A percentile compares a stretch with the other conserved stretches of the same genome.
Evolutionary conservation across 2,329 filamentous ascomycete species (phyloP).

Genomic region (Pseudopithomyces chartarum): DNA sequence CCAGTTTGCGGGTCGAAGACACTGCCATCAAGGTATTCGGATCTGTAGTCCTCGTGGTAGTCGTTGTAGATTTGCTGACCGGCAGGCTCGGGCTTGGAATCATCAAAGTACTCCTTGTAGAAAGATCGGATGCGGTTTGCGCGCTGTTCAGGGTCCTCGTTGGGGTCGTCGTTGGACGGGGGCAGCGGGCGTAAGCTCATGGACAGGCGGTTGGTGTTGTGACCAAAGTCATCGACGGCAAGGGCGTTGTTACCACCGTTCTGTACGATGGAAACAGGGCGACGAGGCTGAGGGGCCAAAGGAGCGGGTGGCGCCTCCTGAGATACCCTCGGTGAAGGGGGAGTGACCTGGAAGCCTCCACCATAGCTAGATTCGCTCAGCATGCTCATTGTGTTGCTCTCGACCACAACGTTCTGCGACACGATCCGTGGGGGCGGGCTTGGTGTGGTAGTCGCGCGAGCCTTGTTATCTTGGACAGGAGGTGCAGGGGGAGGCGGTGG

Average conservation of each 20-base stretch:
- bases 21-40: slow-evolving; percentile 68
- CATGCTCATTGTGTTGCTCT: slow-evolving; percentile 44
- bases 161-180: slow-evolving; percentile 68
- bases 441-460: slow-evolving; percentile 26
- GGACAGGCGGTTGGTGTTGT: slow-evolving; percentile 57
- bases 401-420: slow-evolving; percentile 43
- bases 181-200: slow-evolving; percentile 81
- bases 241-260: slow-evolving; percentile 23
- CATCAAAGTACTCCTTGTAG: slow-evolving; percentile 99
- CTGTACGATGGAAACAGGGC: slow-evolving; percentile 16
- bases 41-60: slow-evolving; percentile 79
- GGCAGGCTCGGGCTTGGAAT: slow-evolving; percentile 61
- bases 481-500: slow-evolving; percentile 21
- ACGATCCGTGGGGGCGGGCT: slow-evolving; percentile 34
- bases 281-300: slow-evolving; percentile 35
- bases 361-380: slow-evolving; percentile 61
- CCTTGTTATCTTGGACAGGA: slow-evolving; percentile 29
- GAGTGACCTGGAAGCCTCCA: slow-evolving; percentile 57
- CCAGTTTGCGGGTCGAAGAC: slow-evolving; percentile 63
- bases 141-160: slow-evolving; percentile 89
- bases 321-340: slow-evolving; percentile 44
- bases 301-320: slow-evolving; percentile 21
- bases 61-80: slow-evolving; percentile 46
- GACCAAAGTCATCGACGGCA: slow-evolving; percentile 35
- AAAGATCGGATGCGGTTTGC: slow-evolving; percentile 98